A percentile compares a stretch with the other conserved stretches of the same genome.
These are phyloP conservation scores for Kernera saxatilis DNA, from an alignment of 345 rosid species.

Conservation along the genomic window DNA sequence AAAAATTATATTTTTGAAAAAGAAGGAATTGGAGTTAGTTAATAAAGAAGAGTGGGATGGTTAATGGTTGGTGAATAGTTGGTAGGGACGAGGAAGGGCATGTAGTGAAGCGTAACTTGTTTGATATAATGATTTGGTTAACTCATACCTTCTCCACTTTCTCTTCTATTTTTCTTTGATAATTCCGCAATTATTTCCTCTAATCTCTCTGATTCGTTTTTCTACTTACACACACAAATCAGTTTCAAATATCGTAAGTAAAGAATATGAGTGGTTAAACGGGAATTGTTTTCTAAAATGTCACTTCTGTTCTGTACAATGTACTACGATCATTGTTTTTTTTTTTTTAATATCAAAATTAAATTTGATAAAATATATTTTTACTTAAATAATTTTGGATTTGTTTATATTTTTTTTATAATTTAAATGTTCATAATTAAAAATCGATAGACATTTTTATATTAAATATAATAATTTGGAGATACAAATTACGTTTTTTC, in stretches of 20 bases:
- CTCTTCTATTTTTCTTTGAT: background rate
- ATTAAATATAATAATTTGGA: no score
- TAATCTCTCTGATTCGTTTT: background rate
- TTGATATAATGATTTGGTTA: conserved; percentile 14
- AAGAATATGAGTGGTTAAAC: background rate
- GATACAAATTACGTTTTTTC: no score
- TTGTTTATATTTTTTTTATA: no score
- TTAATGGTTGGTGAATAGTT: conserved; percentile 7
- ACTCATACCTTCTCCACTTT: background rate
- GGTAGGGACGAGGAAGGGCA: background rate
- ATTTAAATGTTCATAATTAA: no score
- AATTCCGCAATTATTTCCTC: background rate
- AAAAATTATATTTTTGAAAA: background rate
- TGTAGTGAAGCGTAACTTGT: conserved; percentile 6
- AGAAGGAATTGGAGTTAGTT: background rate
- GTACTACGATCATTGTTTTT: background rate
- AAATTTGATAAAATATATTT: no score
- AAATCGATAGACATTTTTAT: no score
- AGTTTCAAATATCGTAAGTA: background rate
- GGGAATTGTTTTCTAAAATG: background rate
- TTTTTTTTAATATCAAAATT: no score
- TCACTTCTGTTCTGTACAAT: background rate
- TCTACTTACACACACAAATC: background rate
- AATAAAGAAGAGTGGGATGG: background rate
- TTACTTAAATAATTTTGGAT: no score